These are phyloP conservation scores for Omphalotus guepiniiformis DNA, from an alignment of 768 basidiomycete genomes.

Conservation along the genomic window DNA sequence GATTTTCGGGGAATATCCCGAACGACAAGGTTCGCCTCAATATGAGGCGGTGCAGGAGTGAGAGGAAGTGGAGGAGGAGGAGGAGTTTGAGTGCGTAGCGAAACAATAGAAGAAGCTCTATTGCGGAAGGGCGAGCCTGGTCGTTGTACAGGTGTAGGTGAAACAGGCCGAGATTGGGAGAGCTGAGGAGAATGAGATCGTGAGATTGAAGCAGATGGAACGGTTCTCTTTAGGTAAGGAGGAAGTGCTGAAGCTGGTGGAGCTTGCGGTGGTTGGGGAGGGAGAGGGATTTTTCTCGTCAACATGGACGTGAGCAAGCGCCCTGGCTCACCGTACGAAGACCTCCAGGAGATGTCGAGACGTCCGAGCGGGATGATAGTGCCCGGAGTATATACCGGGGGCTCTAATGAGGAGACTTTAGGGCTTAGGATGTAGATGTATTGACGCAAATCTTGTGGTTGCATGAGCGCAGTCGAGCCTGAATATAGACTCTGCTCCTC, in stretches of 20 bases:
- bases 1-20: conserved; percentile 40
- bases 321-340: conserved; percentile 81
- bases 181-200: conserved; percentile 60
- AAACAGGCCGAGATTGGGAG: conserved; percentile 47
- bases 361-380: conserved; percentile 76
- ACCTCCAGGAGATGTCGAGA: conserved; percentile 86
- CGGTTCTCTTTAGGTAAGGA: conserved; percentile 63
- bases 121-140: conserved; percentile 40
- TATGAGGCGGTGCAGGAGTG: conserved; percentile 26
- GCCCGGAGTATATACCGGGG: conserved; percentile 58
- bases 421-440: conserved; percentile 82
- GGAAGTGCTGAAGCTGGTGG: conserved; percentile 72
- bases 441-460: conserved; percentile 82
- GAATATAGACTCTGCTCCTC: conserved; percentile 45
- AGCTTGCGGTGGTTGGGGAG: conserved; percentile 28
- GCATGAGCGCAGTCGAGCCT: conserved; percentile 64
- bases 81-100: conserved; percentile 31
- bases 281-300: conserved; percentile 71
- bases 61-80: conserved; percentile 19
- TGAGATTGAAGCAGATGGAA: conserved; percentile 37
- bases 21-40: conserved; percentile 58
- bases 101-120: conserved; percentile 36
- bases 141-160: conserved; percentile 43
- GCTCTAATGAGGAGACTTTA: conserved; percentile 35
- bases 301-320: conserved; percentile 85